phyloP scores from a whole-genome alignment of 352 stramenopile genomes.

The Globisporangium sylvaticum region DNA sequence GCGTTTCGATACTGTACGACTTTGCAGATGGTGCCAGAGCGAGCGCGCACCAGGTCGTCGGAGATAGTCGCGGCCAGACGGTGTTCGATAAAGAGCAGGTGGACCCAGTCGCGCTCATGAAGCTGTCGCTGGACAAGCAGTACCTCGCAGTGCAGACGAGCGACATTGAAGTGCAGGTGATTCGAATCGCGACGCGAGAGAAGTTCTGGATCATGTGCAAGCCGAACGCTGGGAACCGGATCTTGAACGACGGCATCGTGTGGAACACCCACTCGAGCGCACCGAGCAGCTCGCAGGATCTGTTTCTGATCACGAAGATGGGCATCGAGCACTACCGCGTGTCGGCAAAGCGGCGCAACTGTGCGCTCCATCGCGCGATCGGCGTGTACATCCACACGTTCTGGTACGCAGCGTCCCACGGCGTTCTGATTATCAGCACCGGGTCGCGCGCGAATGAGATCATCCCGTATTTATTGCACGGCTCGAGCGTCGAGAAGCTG shows the following conservation, averaged over 20 bases:
- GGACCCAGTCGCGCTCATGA: conserved; percentile 31
- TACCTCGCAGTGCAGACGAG: conserved; percentile 77
- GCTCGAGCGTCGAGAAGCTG: conserved; percentile 57
- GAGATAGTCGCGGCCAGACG: neutral
- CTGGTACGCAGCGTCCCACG: conserved; percentile 63
- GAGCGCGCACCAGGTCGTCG: neutral
- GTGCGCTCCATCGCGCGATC: conserved; percentile 51
- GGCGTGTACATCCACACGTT: conserved; percentile 63
- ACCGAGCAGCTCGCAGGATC: conserved; percentile 51
- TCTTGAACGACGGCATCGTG: conserved; percentile 49
- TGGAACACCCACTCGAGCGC: conserved; percentile 60
- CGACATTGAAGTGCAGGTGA: conserved; percentile 78
- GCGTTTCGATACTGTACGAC: conserved; percentile 38
- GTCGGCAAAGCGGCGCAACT: conserved; percentile 51
- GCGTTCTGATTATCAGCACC: conserved; percentile 64
- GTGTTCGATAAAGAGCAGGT: conserved; percentile 4
- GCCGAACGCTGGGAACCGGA: conserved; percentile 56
- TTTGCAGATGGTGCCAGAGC: conserved; percentile 16
- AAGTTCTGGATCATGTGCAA: conserved; percentile 74
- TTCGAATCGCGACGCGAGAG: conserved; percentile 37
- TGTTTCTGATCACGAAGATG: conserved; percentile 71
- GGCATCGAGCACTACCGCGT: conserved; percentile 78
- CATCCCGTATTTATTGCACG: conserved; percentile 62
- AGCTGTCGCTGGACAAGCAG: conserved; percentile 58
- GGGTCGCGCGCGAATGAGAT: conserved; percentile 77